Conservation (phyloP, 495 filamentous ascomycete species). For the Penicillium coprophilum region DNA sequence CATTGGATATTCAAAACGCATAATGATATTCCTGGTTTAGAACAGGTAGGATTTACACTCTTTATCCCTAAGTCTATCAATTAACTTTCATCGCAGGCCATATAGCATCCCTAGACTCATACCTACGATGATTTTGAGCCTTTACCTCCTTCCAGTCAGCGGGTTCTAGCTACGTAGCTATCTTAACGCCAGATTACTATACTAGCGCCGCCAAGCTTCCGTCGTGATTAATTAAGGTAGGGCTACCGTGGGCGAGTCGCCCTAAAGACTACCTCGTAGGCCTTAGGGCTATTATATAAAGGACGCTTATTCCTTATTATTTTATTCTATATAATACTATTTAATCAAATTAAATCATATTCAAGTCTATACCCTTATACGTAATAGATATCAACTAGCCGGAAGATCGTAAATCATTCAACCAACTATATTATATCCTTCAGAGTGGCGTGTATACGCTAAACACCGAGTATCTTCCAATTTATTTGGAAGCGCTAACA, state of each 20-base stretch:
- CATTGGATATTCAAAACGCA: constrained; percentile 18
- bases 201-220: neutral
- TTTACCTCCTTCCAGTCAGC: neutral
- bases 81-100: constrained; percentile 5
- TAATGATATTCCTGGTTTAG: constrained; percentile 12
- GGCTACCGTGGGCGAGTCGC: constrained; percentile 6
- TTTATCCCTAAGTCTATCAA: neutral
- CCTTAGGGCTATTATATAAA: constrained; percentile 1
- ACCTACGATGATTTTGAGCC: constrained; percentile 10
- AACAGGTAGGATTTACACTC: constrained; percentile 7
- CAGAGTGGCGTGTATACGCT: constrained; percentile 13
- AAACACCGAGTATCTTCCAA: constrained; percentile 15
- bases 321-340: neutral
- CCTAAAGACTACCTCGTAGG: neutral
- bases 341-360: neutral
- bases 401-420: constrained; percentile 2
- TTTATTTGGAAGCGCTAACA: constrained; percentile 11
- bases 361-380: neutral
- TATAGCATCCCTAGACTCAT: constrained; percentile 2
- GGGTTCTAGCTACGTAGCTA: neutral
- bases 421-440: constrained; percentile 14
- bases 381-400: neutral
- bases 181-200: neutral
- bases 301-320: neutral
- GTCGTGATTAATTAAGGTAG: neutral